Evolutionary conservation across 1,284 basidiomycete genomes (phyloP).

Genomic region (Sporisorium graminicola): DNA sequence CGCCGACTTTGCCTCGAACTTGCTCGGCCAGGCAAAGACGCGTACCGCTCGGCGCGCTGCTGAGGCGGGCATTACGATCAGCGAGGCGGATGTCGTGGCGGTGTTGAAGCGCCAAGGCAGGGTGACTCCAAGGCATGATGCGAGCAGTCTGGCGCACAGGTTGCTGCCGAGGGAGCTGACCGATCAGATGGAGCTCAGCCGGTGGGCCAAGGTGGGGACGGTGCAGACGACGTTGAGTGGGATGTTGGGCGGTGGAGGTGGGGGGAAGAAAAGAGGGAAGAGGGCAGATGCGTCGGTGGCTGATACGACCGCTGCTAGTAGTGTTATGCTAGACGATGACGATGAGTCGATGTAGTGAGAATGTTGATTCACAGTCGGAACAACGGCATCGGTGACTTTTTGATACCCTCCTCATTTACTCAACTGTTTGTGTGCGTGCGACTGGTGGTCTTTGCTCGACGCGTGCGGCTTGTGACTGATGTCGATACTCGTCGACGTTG

Average conservation of each 20-base stretch:
- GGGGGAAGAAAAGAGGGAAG: neutral
- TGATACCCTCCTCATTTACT: neutral
- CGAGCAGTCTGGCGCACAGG: slow-evolving; percentile 34
- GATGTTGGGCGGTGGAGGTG: slow-evolving; percentile 6
- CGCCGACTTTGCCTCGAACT: slow-evolving; percentile 28
- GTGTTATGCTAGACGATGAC: slow-evolving; percentile 6
- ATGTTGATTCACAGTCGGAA: neutral
- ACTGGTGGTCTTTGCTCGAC: neutral
- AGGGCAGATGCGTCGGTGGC: slow-evolving; percentile 2
- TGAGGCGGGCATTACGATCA: slow-evolving; percentile 24
- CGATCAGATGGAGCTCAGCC: slow-evolving; percentile 49
- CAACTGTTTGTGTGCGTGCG: neutral
- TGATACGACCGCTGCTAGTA: slow-evolving; percentile 9
- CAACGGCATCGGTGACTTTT: neutral
- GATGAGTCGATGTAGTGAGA: slow-evolving; percentile 2
- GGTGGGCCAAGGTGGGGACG: slow-evolving; percentile 36
- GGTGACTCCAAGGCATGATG: slow-evolving; percentile 37
- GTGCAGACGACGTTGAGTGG: slow-evolving; percentile 43
- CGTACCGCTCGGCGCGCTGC: neutral
- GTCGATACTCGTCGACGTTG: neutral
- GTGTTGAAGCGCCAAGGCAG: slow-evolving; percentile 46
- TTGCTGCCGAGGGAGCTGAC: slow-evolving; percentile 44
- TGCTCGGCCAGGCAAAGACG: slow-evolving; percentile 26
- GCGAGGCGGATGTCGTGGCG: slow-evolving; percentile 37
- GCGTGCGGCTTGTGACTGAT: neutral